phyloP scores from a whole-genome alignment of 345 rosid species.

The Gossypium turneri region DNA sequence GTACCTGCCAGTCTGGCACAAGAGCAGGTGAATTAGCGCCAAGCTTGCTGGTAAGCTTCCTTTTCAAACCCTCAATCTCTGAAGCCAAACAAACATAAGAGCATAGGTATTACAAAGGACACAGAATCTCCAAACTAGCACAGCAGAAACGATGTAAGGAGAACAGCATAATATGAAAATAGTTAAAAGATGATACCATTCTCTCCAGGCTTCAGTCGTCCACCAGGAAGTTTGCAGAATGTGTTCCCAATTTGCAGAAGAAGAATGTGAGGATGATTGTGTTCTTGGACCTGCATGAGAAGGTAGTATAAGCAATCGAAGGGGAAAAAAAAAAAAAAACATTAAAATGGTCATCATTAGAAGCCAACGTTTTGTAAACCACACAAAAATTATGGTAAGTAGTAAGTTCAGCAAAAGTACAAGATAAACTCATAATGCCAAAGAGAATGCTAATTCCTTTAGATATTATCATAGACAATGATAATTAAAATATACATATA shows the following conservation, averaged over 20 bases:
- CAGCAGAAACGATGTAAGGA: neutral
- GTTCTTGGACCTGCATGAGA: constrained; percentile 85
- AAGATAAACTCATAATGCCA: neutral
- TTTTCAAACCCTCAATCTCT: constrained; percentile 94
- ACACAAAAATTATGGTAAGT: neutral
- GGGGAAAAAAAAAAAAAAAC: neutral
- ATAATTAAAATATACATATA: neutral
- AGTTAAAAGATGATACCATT: constrained; percentile 47
- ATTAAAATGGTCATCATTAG: neutral
- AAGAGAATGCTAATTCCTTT: neutral
- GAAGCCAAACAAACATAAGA: constrained; percentile 12
- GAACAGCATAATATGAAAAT: too few species aligned
- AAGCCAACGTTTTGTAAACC: neutral
- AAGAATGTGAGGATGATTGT: constrained; percentile 93
- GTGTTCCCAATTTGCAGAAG: constrained; percentile 96
- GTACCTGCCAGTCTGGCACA: constrained; percentile 93
- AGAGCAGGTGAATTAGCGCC: constrained; percentile 79
- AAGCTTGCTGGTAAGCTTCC: constrained; percentile 91
- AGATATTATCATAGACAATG: neutral
- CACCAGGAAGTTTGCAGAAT: constrained; percentile 99
- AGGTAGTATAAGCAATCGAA: neutral
- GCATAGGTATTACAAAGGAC: constrained; percentile 10
- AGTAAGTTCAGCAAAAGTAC: neutral
- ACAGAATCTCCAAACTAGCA: neutral
- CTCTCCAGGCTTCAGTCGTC: constrained; percentile 95